Evolutionary conservation across 2,329 filamentous ascomycete genomes (phyloP), one percentile per base, ranked within the genome.

Genomic region (Claviceps spartinae): DNA sequence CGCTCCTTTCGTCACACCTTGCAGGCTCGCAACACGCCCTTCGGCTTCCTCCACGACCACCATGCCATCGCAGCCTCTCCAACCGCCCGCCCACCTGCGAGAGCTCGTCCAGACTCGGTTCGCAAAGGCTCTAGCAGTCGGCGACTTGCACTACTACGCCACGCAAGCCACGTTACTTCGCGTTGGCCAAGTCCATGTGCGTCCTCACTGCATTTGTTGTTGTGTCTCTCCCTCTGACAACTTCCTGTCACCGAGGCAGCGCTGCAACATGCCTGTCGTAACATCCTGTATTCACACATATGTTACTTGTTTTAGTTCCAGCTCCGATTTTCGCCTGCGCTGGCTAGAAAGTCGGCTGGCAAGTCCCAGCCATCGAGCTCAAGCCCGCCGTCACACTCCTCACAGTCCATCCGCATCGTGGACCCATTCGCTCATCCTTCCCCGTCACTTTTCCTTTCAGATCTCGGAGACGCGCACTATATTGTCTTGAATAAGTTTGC

Each of bases 401-500:
- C 7, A 8, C 30, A 34, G 30, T 34, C 44, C 16, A 14, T 22
- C 22, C 22, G 22, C 22, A 22, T 69, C 2, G 72, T 76, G 59
- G 77, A 88, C 62, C 82, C 83, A 4, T 88, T 88, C 63, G 79
- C 77, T 37, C 71, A 79, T 54, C 83, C 83, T 0, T 65, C 74
- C 0, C 60, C 69, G 2, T 69, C 73, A 5, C 74, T 84, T 52
- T 69, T 83, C 40, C 65, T 82, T 44, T 64, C 75, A 16, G 63
- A 65, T 26, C 60, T 85, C 7, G 70, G 69, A 1, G 69, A 78
- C 0, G 64, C 69, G 8, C 83, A 88, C 64, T 73, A 75, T 54
- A 72, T 88, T 43, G 78, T 88, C 1, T 70, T 88, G 42, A 88
- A 88, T 71, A 88, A 88, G 65, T 88, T 85, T 59, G 83, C 85